Conservation (phyloP, 768 basidiomycete species). For the Russula ochroleuca region DNA sequence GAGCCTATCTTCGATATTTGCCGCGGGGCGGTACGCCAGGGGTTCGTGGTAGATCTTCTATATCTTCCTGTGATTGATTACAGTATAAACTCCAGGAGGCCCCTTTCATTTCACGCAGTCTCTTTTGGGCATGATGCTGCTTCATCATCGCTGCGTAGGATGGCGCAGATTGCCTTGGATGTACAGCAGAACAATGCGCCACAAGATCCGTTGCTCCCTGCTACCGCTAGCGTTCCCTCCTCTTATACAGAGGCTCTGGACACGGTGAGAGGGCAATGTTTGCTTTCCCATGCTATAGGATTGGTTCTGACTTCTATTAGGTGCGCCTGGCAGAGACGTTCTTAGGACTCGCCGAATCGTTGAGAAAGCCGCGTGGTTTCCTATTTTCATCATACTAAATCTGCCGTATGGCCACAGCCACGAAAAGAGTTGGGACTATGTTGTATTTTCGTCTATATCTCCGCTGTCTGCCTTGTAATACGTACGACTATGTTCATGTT, state of each 20-base stretch:
- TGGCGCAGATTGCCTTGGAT: conserved; percentile 49
- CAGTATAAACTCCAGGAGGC: conserved; percentile 39
- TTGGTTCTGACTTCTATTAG: conserved; percentile 33
- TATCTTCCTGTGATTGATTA: not conserved
- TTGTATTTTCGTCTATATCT: not conserved
- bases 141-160: conserved; percentile 39
- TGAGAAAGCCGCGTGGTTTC: conserved; percentile 52
- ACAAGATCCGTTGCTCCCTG: conserved; percentile 35
- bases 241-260: conserved; percentile 45
- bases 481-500: not conserved
- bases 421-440: not conserved
- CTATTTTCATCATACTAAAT: conserved; percentile 29
- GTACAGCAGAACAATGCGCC: conserved; percentile 48
- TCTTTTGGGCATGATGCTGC: conserved; percentile 46
- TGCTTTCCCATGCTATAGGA: too few species aligned
- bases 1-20: conserved; percentile 41
- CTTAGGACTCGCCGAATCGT: conserved; percentile 53
- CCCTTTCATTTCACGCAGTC: conserved; percentile 56
- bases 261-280: not conserved
- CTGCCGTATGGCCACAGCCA: not conserved
- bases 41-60: conserved; percentile 34
- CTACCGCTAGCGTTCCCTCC: conserved; percentile 1
- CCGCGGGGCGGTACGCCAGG: conserved; percentile 41
- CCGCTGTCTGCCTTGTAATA: not conserved
- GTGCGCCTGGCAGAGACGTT: conserved; percentile 55